Percentiles rank a stretch among this genome's conserved stretches.
Conservation (phyloP, 2,329 filamentous ascomycete species). For the Pseudopithomyces maydicus region DNA sequence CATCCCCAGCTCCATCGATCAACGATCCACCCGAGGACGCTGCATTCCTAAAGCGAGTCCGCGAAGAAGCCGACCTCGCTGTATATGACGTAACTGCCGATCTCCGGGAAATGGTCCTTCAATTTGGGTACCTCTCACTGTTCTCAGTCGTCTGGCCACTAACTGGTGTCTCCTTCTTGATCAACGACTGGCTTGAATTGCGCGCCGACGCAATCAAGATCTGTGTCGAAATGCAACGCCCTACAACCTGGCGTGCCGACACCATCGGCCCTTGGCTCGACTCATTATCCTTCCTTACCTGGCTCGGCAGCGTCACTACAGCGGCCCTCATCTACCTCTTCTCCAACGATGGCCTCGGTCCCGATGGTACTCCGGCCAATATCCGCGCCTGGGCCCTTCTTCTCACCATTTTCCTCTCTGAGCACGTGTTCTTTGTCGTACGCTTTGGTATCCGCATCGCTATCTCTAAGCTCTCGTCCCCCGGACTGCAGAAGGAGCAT, state of each 20-base stretch:
- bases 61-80: conserved; percentile 80
- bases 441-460: conserved; percentile 74
- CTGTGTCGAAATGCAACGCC: conserved; percentile 83
- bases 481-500: conserved; percentile 83
- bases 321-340: conserved; percentile 91
- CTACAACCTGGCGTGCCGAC: conserved; percentile 87
- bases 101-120: conserved; percentile 70
- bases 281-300: conserved; percentile 85
- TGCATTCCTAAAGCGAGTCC: conserved; percentile 78
- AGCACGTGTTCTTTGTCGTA: conserved; percentile 85
- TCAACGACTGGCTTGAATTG: conserved; percentile 97
- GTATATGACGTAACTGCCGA: conserved; percentile 89
- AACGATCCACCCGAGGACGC: conserved; percentile 78
- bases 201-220: conserved; percentile 95
- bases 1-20: conserved; percentile 53
- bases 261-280: conserved; percentile 94
- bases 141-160: conserved; percentile 96
- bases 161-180: conserved; percentile 83
- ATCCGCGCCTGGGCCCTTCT: conserved; percentile 83
- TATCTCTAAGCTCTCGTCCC: conserved; percentile 81
- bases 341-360: conserved; percentile 68
- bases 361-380: conserved; percentile 68
- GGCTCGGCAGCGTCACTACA: conserved; percentile 88
- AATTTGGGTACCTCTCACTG: conserved; percentile 82
- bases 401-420: conserved; percentile 80